Conservation (phyloP, 2,329 filamentous ascomycete species). For the Alternaria sp. region DNA sequence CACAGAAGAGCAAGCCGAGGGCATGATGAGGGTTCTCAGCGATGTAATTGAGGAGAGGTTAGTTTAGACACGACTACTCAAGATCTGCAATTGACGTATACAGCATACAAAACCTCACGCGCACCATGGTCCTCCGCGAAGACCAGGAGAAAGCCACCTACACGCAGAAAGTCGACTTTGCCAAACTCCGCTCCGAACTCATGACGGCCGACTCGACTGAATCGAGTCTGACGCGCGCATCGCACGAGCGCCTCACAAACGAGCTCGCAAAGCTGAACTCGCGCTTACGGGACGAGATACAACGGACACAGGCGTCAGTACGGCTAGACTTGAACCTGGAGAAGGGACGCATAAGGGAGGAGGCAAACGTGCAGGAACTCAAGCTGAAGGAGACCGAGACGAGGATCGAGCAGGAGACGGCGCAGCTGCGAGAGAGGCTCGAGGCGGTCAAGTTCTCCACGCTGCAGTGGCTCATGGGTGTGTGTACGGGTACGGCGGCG, state of each 20-base stretch:
- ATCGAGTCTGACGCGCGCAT: slow-evolving; percentile 82
- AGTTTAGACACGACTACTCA: slow-evolving; percentile 7
- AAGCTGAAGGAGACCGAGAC: slow-evolving; percentile 99
- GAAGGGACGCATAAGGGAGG: slow-evolving; percentile 94
- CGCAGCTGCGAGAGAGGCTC: slow-evolving; percentile 81
- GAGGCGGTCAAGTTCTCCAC: slow-evolving; percentile 99
- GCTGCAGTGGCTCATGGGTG: slow-evolving; percentile 93
- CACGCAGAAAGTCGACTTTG: slow-evolving; percentile 94
- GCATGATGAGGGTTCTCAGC: slow-evolving; percentile 98
- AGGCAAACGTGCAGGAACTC: slow-evolving; percentile 94
- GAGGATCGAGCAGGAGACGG: slow-evolving; percentile 96
- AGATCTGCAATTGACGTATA: not conserved
- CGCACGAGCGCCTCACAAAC: slow-evolving; percentile 91
- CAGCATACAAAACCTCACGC: slow-evolving; percentile 93
- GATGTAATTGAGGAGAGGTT: slow-evolving; percentile 96
- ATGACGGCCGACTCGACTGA: slow-evolving; percentile 91
- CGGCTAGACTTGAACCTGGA: slow-evolving; percentile 93
- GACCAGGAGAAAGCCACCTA: slow-evolving; percentile 81
- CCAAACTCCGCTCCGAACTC: slow-evolving; percentile 93
- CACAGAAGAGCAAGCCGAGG: slow-evolving; percentile 90
- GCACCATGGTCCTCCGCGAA: slow-evolving; percentile 97
- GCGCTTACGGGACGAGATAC: slow-evolving; percentile 89
- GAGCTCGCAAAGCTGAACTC: slow-evolving; percentile 94
- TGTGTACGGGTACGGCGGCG: slow-evolving; percentile 70
- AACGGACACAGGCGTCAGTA: slow-evolving; percentile 90